phyloP scores from a whole-genome alignment of 306 rosid species.

The Luffa acutangula region DNA sequence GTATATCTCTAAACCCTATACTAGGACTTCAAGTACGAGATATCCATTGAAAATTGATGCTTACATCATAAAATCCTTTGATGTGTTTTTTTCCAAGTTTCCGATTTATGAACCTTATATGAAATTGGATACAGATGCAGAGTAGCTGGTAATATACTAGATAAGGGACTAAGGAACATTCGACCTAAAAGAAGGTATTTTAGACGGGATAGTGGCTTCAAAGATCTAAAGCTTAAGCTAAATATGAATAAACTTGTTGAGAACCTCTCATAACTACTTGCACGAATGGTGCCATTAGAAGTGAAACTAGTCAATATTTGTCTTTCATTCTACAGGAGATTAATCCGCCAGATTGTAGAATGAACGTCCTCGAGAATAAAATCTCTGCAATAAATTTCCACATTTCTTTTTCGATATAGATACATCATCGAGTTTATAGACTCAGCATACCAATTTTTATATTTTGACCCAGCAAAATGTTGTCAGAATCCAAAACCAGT shows the following conservation, averaged over 20 bases:
- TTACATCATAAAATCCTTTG: neutral
- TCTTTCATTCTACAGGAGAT: neutral
- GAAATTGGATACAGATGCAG: neutral
- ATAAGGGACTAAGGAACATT: neutral
- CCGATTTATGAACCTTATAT: neutral
- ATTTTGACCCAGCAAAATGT: neutral
- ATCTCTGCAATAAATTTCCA: neutral
- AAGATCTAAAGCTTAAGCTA: neutral
- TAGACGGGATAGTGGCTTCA: neutral
- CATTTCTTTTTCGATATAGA: neutral
- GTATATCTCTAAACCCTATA: neutral
- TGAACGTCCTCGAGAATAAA: neutral
- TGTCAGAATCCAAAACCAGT: neutral
- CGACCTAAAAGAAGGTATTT: neutral
- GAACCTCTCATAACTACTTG: neutral
- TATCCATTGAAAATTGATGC: neutral
- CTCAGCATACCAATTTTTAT: neutral
- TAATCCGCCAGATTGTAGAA: neutral
- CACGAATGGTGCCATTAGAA: neutral
- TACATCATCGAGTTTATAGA: neutral
- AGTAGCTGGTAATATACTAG: neutral
- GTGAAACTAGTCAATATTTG: neutral
- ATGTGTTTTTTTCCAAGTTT: neutral
- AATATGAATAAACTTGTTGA: neutral
- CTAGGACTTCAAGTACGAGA: neutral